Percentiles rank a stretch among this genome's conserved stretches.
These are phyloP conservation scores for Carpinus fangiana DNA, from an alignment of 306 rosid genomes.

Conservation along the genomic window DNA sequence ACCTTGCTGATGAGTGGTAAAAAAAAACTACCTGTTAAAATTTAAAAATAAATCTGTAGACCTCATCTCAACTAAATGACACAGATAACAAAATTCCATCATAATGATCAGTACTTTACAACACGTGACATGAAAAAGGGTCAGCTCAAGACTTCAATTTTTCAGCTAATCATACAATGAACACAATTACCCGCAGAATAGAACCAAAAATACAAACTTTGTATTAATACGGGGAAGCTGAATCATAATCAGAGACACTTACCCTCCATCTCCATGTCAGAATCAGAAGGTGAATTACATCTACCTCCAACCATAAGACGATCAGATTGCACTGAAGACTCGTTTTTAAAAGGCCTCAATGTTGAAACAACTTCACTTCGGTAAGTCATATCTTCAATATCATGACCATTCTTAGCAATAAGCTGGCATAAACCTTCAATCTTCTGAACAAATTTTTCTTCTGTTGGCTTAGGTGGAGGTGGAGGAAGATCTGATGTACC, in stretches of 20 bases:
- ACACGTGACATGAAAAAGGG: not conserved
- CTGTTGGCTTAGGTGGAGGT: constrained; percentile 52
- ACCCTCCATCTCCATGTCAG: constrained; percentile 99
- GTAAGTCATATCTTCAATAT: constrained; percentile 43
- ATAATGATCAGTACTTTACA: not conserved
- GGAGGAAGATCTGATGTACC: constrained; percentile 33
- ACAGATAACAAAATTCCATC: not conserved
- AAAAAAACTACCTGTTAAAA: not conserved
- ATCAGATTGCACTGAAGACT: constrained; percentile 31
- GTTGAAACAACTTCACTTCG: constrained; percentile 39
- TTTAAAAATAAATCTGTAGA: not conserved
- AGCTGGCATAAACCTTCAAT: constrained; percentile 56
- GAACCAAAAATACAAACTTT: not conserved
- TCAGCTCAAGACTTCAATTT: not conserved
- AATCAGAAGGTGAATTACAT: constrained; percentile 51
- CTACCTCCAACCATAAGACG: constrained; percentile 34
- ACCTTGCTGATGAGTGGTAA: not conserved
- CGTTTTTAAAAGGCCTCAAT: constrained; percentile 18
- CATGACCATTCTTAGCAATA: constrained; percentile 48
- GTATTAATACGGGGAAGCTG: not conserved
- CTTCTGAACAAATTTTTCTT: constrained; percentile 38
- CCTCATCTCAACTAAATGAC: not conserved
- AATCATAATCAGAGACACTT: constrained; percentile 31
- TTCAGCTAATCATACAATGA: not conserved
- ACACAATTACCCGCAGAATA: not conserved